phyloP scores from a whole-genome alignment of 1,139 yeast genomes.

The Blastobotrys proliferans region DNA sequence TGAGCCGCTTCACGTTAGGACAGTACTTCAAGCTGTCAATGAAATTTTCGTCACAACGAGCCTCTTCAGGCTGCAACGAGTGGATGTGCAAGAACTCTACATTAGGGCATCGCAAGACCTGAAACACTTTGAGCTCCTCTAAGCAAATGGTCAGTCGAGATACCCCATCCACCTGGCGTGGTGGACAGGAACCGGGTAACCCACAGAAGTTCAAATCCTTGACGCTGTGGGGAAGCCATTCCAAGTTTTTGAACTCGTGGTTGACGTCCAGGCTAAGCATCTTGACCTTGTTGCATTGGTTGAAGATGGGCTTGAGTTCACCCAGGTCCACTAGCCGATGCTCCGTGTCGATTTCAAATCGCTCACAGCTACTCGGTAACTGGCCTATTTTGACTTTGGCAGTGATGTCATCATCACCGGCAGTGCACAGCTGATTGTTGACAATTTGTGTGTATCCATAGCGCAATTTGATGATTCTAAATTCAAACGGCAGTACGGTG shows the following conservation, averaged over 20 bases:
- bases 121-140: constrained; percentile 14
- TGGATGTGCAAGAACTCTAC: constrained; percentile 13
- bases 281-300: constrained; percentile 5
- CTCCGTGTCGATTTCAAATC: constrained; percentile 15
- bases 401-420: constrained; percentile 13
- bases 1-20: constrained; percentile 13
- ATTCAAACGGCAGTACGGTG: constrained; percentile 8
- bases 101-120: constrained; percentile 13
- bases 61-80: constrained; percentile 11
- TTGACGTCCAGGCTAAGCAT: constrained; percentile 13
- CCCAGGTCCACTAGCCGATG: constrained; percentile 14
- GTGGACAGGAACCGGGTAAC: constrained; percentile 12
- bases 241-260: constrained; percentile 12
- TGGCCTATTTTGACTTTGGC: constrained; percentile 12
- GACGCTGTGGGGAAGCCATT: constrained; percentile 13
- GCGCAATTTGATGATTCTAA: constrained; percentile 11
- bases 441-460: constrained; percentile 14
- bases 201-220: constrained; percentile 13
- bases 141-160: constrained; percentile 13
- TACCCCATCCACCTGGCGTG: constrained; percentile 7
- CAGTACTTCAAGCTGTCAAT: constrained; percentile 8
- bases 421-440: constrained; percentile 5
- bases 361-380: constrained; percentile 9
- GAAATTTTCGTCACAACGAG: constrained; percentile 4
- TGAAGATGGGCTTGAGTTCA: constrained; percentile 8